Percentiles rank a stretch among this genome's conserved stretches.
phyloP scores from a whole-genome alignment of 78 protist species.

The Chrysochromulina tobinii region DNA sequence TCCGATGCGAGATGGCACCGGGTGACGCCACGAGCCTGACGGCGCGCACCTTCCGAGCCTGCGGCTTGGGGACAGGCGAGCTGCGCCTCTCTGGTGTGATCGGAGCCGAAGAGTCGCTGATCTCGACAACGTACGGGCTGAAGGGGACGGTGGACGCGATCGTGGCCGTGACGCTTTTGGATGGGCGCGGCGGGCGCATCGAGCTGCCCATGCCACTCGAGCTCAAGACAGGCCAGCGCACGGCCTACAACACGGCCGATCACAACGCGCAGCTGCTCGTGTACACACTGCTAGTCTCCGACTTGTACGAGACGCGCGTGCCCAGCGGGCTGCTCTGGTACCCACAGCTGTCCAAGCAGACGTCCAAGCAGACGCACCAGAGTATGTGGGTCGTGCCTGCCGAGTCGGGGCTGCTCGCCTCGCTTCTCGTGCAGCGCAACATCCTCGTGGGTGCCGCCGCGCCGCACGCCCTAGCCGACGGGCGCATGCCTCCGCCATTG shows the following conservation, averaged over 20 bases:
- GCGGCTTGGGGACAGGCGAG: no score
- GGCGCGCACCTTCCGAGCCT: no score
- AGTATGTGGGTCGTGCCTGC: no score
- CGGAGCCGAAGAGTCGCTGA: not conserved
- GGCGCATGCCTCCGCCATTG: no score
- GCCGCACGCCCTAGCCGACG: not conserved
- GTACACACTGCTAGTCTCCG: not conserved
- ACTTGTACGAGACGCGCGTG: not conserved
- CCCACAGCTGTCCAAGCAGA: not conserved
- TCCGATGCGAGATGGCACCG: no score
- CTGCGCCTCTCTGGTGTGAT: no score
- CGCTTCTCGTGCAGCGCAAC: not conserved
- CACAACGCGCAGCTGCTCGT: not conserved
- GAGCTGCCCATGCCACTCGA: not conserved
- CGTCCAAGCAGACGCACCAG: not conserved
- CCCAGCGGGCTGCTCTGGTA: not conserved
- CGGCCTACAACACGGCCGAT: not conserved
- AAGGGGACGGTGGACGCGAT: not conserved
- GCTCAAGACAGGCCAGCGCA: constrained; percentile 9
- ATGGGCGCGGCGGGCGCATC: not conserved
- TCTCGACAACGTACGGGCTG: not conserved
- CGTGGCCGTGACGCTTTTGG: not conserved
- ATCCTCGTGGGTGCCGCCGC: not conserved
- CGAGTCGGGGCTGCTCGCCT: no score
- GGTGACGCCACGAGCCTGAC: no score